Conservation (phyloP, 1,284 basidiomycete genomes). For the Microbotryum lychnidis-dioicae region DNA sequence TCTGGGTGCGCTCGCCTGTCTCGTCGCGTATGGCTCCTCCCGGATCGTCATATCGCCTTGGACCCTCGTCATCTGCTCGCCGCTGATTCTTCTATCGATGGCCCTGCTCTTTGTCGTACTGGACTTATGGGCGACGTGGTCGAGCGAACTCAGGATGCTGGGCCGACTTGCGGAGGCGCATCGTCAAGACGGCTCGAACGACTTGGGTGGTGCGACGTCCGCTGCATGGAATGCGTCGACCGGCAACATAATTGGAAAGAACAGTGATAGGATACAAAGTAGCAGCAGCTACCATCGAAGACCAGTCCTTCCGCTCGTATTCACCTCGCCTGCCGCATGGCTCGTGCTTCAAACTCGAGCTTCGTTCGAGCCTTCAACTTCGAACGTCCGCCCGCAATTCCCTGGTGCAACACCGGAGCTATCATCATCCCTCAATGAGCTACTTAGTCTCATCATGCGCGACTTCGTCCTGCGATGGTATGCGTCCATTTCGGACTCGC, state of each 20-base stretch:
- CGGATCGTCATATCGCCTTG: not conserved
- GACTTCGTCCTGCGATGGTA: slow-evolving; percentile 85
- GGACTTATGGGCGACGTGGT: slow-evolving; percentile 7
- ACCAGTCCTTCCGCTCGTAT: slow-evolving; percentile 37
- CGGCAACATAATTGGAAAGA: not conserved
- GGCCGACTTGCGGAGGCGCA: not conserved
- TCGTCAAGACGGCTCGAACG: not conserved
- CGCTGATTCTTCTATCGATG: not conserved
- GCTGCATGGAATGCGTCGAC: not conserved
- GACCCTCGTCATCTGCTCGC: slow-evolving; percentile 1
- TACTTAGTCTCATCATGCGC: slow-evolving; percentile 66
- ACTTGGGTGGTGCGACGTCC: not conserved
- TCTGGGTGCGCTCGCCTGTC: no score
- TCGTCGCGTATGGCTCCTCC: not conserved
- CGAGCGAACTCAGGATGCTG: not conserved
- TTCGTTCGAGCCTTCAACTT: slow-evolving; percentile 55
- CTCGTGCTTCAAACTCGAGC: slow-evolving; percentile 72
- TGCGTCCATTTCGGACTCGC: slow-evolving; percentile 67
- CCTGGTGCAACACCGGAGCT: slow-evolving; percentile 52
- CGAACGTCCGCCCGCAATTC: slow-evolving; percentile 33
- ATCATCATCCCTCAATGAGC: slow-evolving; percentile 60
- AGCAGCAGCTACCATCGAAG: not conserved
- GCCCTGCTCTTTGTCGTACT: not conserved
- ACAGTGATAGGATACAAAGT: not conserved
- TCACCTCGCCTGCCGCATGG: slow-evolving; percentile 85